Evolutionary conservation across 768 basidiomycete genomes (phyloP).

Genomic region (Xerocomellus amylosporus): DNA sequence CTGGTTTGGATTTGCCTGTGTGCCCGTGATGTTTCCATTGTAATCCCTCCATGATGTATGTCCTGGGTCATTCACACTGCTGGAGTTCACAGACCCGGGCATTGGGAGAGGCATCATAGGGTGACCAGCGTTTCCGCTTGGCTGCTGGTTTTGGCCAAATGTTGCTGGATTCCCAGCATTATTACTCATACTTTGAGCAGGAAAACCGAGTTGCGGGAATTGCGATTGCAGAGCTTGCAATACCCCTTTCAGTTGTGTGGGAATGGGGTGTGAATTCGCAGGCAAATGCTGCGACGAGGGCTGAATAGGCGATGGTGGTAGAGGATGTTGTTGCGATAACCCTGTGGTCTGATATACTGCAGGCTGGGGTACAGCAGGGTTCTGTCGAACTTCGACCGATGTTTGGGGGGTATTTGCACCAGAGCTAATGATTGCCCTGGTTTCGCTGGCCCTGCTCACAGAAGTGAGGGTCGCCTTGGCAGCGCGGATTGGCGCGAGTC

Average conservation of each 20-base stretch:
- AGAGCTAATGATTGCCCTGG: not conserved
- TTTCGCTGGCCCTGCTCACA: not conserved
- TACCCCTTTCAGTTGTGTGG: slow-evolving; percentile 10
- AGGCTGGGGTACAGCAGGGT: not conserved
- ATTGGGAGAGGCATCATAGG: not conserved
- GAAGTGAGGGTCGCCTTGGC: slow-evolving; percentile 27
- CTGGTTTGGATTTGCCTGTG: slow-evolving; percentile 6
- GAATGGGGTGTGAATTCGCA: not conserved
- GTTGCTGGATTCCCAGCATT: not conserved
- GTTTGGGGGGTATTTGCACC: not conserved
- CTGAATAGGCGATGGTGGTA: not conserved
- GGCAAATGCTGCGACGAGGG: not conserved
- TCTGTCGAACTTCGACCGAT: not conserved
- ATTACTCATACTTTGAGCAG: not conserved
- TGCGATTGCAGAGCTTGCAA: slow-evolving; percentile 18
- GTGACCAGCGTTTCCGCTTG: not conserved
- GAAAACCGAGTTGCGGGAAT: slow-evolving; percentile 7
- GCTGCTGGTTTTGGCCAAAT: not conserved
- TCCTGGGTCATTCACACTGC: not conserved
- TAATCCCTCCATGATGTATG: not conserved
- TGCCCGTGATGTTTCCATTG: not conserved
- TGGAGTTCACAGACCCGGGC: not conserved
- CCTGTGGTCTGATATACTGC: not conserved
- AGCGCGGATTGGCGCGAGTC: slow-evolving; percentile 34
- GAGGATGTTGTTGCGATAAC: not conserved